Conservation (phyloP, 495 filamentous ascomycete species). For the Chaetomium cochliodes region DNA sequence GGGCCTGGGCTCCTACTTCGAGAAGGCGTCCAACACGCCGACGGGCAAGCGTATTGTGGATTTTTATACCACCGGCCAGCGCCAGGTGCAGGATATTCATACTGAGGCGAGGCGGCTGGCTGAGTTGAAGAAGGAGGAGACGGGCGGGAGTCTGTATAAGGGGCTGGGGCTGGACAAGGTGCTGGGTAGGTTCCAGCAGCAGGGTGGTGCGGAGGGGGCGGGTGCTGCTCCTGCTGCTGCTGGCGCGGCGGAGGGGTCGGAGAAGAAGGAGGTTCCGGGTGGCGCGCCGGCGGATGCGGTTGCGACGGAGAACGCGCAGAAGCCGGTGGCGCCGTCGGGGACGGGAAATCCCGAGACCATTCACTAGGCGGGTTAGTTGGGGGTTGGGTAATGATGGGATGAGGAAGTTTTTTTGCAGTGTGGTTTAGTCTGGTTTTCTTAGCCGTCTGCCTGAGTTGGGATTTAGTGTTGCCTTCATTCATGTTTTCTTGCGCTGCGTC, state of each 20-base stretch:
- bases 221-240: too few species aligned
- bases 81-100: slow-evolving; percentile 91
- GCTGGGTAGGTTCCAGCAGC: background rate
- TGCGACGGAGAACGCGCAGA: slow-evolving; percentile 17
- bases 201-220: background rate
- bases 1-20: slow-evolving; percentile 74
- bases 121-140: slow-evolving; percentile 75
- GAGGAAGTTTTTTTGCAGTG: background rate
- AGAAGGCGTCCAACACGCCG: slow-evolving; percentile 81
- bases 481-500: background rate
- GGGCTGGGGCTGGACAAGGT: slow-evolving; percentile 47
- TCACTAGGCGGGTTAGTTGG: background rate
- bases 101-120: slow-evolving; percentile 82
- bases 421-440: background rate
- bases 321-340: slow-evolving; percentile 13
- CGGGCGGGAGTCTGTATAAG: slow-evolving; percentile 46
- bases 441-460: background rate
- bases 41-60: slow-evolving; percentile 79
- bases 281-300: slow-evolving; percentile 15
- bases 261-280: slow-evolving; percentile 24
- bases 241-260: background rate
- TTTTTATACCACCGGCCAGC: slow-evolving; percentile 78
- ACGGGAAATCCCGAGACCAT: slow-evolving; percentile 15
- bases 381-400: background rate
- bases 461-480: background rate